Percentiles rank a stretch among this genome's conserved stretches.
Evolutionary conservation across 495 filamentous ascomycete species (phyloP).

Genomic region (Xeromyces bisporus): DNA sequence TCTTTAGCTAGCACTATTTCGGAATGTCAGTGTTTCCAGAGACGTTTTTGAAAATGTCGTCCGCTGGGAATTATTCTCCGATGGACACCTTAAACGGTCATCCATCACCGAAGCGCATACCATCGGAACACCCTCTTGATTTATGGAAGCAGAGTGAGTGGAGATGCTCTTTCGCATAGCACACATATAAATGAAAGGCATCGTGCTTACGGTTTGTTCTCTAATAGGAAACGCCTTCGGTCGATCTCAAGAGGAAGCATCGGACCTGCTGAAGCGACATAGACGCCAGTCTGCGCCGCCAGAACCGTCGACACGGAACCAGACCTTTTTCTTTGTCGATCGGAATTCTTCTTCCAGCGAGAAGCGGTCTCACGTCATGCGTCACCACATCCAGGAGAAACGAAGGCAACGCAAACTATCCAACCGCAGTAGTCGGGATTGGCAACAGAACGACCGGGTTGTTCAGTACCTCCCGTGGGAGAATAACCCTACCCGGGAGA

Average conservation of each 20-base stretch:
- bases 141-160: background rate
- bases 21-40: no score
- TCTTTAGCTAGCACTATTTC: no score
- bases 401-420: slow-evolving; percentile 20
- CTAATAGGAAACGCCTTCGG: slow-evolving; percentile 9
- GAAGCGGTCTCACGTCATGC: slow-evolving; percentile 33
- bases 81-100: no score
- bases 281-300: slow-evolving; percentile 9
- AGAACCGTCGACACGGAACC: slow-evolving; percentile 12
- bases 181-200: no score
- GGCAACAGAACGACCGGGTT: slow-evolving; percentile 5
- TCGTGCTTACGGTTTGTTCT: background rate
- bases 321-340: slow-evolving; percentile 31
- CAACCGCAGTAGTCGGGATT: slow-evolving; percentile 6
- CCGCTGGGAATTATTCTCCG: no score
- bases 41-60: no score
- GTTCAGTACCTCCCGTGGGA: slow-evolving; percentile 14
- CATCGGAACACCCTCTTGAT: background rate
- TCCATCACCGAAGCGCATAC: no score
- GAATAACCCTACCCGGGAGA: slow-evolving; percentile 4
- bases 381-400: slow-evolving; percentile 32
- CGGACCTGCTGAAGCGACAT: slow-evolving; percentile 11
- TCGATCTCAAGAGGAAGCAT: slow-evolving; percentile 5
- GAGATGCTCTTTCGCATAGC: no score
- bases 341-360: slow-evolving; percentile 27